Evolutionary conservation across 495 filamentous ascomycete genomes (phyloP), one percentile per base, ranked within the genome.

Genomic region (Lindgomyces ingoldianus): DNA sequence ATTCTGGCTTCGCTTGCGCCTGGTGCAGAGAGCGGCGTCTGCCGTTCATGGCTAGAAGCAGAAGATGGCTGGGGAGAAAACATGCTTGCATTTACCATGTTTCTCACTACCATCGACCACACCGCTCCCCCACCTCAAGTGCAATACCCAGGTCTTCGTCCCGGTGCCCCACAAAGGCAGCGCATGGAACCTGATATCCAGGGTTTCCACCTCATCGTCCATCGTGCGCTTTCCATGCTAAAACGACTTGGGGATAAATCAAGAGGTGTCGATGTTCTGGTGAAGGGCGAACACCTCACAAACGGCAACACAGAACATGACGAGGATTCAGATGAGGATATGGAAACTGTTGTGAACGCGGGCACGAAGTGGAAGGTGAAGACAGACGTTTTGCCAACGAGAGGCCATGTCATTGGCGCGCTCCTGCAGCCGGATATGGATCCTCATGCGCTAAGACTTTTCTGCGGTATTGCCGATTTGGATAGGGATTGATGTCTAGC

Each of bases 11-110:
- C 85, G 4, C 81, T 96, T 16, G 84, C 83, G 1, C 90, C 90
- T n/a, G 83, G 81, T 0, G 81, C 83, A 19, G 92, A 96, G 65
- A 83, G 78, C 24, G 78, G 81, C 9, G 79, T 96, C 14, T 88
- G 92, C n/a, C 83, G 85, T 46, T 77, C 81, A 1, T 98, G 94
- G 94, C 83, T 98, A 18, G 83, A 87, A 18, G 91, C 89, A 16
- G 86, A 88, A 39, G 91, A 95, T 72, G 91, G 91, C 0, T 96
- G 96, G 73, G 89, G 91, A 2, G 81, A 88, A 54, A 90, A 87
- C 72, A 81, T 97, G 3, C 82, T 93, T 50, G 78, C 84, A 19
- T 79, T 97, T 4, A 83, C 90, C 11, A 86, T 87, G 45, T 74
- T 85, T 4, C 77, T 96, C 10, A 90, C 87, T 67, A 81, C 80